Evolutionary conservation across 2,329 filamentous ascomycete species (phyloP), one percentile per base, ranked within the genome.

Genomic region (Colletotrichum incanum): DNA sequence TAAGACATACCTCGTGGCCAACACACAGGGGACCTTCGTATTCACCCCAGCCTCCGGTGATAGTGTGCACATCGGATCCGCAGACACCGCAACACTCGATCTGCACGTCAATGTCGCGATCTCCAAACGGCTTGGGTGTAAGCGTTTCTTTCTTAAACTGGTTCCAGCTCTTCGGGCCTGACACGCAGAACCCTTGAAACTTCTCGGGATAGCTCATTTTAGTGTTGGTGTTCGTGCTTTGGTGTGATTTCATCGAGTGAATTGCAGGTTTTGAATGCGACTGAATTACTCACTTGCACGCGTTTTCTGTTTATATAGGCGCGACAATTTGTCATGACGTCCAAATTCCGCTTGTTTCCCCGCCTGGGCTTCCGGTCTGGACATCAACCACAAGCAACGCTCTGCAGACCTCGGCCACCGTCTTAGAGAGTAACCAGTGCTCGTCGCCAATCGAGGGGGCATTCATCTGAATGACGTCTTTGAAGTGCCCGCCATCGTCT

Each of bases 21-120:
- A 89, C 87, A 61, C 86, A 88, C 49, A 89, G 78, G 2, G 86
- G 86, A 0, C 82, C 82, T 58, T 81, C 67, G 59, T 79, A 85
- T 16, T 83, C 81, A 49, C 88, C 87, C 89, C 88, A 90, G 72
- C 88, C 88, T 68, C 87, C 86, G 62, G 83, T 88, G 66, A 90
- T 81, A 31, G 87, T 90, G 80, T 91, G 89, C 18, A 91, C 84
- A 75, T 92, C 89, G 65, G 86, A 89, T 74, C 90, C 89, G 78
- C 90, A 92, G 64, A 91, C 84, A 77, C 91, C 91, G 78, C 92
- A 93, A 72, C 88, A 90, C 67, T 92, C 88, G 75, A 95, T 91
- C 81, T 93, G 90, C 79, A 95, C 89, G 78, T 94, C 93, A 75
- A 84, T 73, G 63, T 80, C 79, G 66, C 78, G 76, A 9, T 79